Evolutionary conservation across 805 yeast genomes (phyloP).

Genomic region (Myxozyma neotropica): DNA sequence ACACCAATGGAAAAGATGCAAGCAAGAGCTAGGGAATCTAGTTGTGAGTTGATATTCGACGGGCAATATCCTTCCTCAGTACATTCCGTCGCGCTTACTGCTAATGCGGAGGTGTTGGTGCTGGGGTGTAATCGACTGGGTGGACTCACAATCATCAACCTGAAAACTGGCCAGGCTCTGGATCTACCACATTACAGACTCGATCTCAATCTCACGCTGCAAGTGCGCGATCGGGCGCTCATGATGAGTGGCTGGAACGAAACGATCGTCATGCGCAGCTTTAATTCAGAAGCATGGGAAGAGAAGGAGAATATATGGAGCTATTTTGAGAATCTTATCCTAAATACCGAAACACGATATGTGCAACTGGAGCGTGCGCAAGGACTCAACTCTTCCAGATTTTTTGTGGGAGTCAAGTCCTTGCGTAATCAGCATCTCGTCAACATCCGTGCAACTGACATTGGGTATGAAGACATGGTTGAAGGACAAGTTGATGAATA

Average conservation of each 20-base stretch:
- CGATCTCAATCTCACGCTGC: slow-evolving; percentile 23
- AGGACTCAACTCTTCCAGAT: slow-evolving; percentile 7
- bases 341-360: slow-evolving; percentile 17
- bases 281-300: slow-evolving; percentile 19
- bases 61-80: slow-evolving; percentile 35
- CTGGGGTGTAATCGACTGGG: slow-evolving; percentile 34
- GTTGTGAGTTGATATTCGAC: slow-evolving; percentile 17
- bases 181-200: slow-evolving; percentile 37
- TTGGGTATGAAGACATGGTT: not conserved
- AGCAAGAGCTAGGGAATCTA: not conserved
- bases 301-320: slow-evolving; percentile 21
- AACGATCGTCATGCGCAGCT: slow-evolving; percentile 32
- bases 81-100: slow-evolving; percentile 30
- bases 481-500: not conserved
- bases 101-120: slow-evolving; percentile 29
- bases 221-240: slow-evolving; percentile 25
- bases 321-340: slow-evolving; percentile 19
- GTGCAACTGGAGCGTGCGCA: slow-evolving; percentile 27
- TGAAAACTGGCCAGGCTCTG: slow-evolving; percentile 24
- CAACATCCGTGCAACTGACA: not conserved
- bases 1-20: not conserved
- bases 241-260: slow-evolving; percentile 31
- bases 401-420: slow-evolving; percentile 18
- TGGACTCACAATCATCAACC: slow-evolving; percentile 32
- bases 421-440: not conserved